Base-by-base conservation (phyloP, 768 basidiomycete species). In the Lactarius psammicola region DNA sequence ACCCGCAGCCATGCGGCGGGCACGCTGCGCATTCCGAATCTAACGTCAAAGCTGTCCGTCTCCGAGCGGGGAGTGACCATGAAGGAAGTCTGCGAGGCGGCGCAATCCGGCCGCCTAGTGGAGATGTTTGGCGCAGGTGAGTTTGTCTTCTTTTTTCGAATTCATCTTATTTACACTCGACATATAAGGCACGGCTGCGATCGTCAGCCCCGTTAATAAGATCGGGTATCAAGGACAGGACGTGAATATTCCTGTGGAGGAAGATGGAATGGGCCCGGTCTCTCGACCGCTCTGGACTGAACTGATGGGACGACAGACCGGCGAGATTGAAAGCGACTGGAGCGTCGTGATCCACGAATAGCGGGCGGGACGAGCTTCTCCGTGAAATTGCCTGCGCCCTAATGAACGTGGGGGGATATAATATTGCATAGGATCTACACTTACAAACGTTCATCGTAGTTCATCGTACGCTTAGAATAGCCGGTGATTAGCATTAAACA, bases 191-290 rank as follows among this genome's bases (percentile, higher is more conserved):
- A 82, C 81, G 1, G 81, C 81, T 5, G 81, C 80, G 18, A 72
- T 76, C 44, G 70, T 76, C 42, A 74, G 72, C 59, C 72, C 76
- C 23, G 68, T 76, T 3, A 65, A 74, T 36, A 76, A 74, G 62
- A 80, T 82, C 68, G 81, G 81, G 13, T 81, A 80, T 68, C 60
- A 78, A 64, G 80, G 78, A 1, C 64, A 72, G 42, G 80, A 81
- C 63, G 73, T 82, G 36, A 55, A 66, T 44, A 75, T 82, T 28
- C 80, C 80, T 13, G 76, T 77, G 8, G 78, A 78, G 1, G 73
- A 72, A 18, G 72, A 72, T 23, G 81, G 80, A 13, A 67, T 81
- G 67, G 81, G 81, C 1, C 72, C 74, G 13, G 74, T 81, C 57
- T 78, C 80, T 3, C 73, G 77, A 65, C 74, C 74, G 4, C 72